phyloP scores from a whole-genome alignment of 2,329 filamentous ascomycete genomes.

The Coniochaeta hoffmannii region DNA sequence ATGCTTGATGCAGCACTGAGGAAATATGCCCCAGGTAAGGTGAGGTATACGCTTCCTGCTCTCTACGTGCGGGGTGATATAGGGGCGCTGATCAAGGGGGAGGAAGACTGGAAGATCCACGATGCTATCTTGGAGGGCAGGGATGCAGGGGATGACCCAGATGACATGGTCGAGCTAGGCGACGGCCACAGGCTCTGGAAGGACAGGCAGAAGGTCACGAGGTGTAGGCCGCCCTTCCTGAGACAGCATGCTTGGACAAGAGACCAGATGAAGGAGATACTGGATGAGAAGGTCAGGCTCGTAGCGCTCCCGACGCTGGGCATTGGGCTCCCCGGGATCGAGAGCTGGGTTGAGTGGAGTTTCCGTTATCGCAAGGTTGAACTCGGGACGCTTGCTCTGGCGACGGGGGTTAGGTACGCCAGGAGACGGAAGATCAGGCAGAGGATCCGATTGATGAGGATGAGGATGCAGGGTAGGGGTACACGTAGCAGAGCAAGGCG shows the following conservation, averaged over 20 bases:
- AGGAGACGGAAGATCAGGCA: neutral
- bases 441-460: neutral
- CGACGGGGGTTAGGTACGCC: neutral
- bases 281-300: slow-evolving; percentile 26
- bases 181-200: neutral
- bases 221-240: neutral
- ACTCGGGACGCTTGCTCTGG: slow-evolving; percentile 22
- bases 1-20: slow-evolving; percentile 36
- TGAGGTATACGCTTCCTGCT: slow-evolving; percentile 47
- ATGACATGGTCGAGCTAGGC: neutral
- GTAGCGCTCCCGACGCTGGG: slow-evolving; percentile 47
- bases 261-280: neutral
- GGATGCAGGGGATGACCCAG: neutral
- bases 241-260: neutral
- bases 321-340: slow-evolving; percentile 36
- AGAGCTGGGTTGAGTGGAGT: slow-evolving; percentile 41
- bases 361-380: slow-evolving; percentile 44
- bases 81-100: slow-evolving; percentile 8
- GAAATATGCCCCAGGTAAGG: slow-evolving; percentile 45
- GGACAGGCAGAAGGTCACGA: neutral
- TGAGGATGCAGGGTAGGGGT: neutral
- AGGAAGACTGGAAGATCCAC: slow-evolving; percentile 2
- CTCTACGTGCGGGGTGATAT: slow-evolving; percentile 38
- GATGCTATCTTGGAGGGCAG: neutral
- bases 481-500: neutral